Conservation (phyloP, 83 land plant genomes). For the Isoetes engelmannii region DNA sequence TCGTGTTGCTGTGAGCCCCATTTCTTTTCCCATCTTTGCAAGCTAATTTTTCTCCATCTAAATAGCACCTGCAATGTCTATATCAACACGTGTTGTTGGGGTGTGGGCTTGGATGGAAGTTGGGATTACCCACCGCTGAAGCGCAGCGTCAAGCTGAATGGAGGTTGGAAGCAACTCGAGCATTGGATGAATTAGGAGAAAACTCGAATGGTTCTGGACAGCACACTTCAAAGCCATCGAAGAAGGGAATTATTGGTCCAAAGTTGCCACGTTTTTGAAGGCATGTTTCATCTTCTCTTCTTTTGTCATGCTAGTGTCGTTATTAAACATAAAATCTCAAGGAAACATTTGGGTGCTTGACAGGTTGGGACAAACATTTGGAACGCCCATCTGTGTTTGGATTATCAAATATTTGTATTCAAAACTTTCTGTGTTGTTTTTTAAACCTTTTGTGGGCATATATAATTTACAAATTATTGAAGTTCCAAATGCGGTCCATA, state of each 20-base stretch:
- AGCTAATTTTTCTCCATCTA: neutral
- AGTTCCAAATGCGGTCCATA: no score
- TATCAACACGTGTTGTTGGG: slow-evolving; percentile 2
- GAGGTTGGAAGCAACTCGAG: slow-evolving; percentile 37
- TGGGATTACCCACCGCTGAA: slow-evolving; percentile 39
- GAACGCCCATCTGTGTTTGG: neutral
- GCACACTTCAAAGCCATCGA: slow-evolving; percentile 14
- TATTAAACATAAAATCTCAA: neutral
- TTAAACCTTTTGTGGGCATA: no score
- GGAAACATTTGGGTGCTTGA: no score
- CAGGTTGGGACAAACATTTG: neutral
- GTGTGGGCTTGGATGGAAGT: slow-evolving; percentile 23
- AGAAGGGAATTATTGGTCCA: slow-evolving; percentile 22
- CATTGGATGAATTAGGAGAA: slow-evolving; percentile 23
- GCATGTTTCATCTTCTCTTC: neutral
- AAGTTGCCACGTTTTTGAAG: slow-evolving; percentile 13
- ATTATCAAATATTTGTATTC: neutral
- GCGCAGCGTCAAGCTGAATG: slow-evolving; percentile 42
- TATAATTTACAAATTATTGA: no score
- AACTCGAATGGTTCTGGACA: neutral
- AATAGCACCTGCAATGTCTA: neutral
- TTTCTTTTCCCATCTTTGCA: neutral
- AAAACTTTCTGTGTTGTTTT: neutral
- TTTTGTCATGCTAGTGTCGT: neutral
- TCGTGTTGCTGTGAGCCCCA: slow-evolving; percentile 35